Percentiles rank a stretch among this genome's conserved stretches.
These are phyloP conservation scores for Begonia loranthoides DNA, from an alignment of 306 rosid genomes.

Conservation along the genomic window DNA sequence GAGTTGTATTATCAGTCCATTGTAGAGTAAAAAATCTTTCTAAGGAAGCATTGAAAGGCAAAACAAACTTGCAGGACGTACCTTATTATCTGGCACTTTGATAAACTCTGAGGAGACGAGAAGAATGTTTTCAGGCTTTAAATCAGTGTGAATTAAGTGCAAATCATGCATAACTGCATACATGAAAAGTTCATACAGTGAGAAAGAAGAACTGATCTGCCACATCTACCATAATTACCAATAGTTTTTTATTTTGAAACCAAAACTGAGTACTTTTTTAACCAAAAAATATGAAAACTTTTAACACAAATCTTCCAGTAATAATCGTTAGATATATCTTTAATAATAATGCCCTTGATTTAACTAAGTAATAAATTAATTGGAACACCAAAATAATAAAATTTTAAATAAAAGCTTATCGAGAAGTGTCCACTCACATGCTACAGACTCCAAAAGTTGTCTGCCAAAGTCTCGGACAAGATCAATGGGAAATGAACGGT, in stretches of 20 bases:
- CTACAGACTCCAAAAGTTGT: constrained; percentile 93
- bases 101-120: constrained; percentile 41
- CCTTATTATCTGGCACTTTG: constrained; percentile 76
- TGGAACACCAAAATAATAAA: constrained; percentile 6
- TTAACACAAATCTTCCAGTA: background rate
- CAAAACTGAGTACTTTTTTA: background rate
- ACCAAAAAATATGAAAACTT: constrained; percentile 4
- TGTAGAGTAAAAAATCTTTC: background rate
- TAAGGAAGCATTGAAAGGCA: background rate
- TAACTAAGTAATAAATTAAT: too few species aligned
- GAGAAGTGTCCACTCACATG: constrained; percentile 80
- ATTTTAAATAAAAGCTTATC: constrained; percentile 32
- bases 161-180: constrained; percentile 74
- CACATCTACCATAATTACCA: background rate
- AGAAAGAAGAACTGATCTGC: constrained; percentile 4
- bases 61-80: constrained; percentile 6
- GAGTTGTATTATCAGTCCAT: too few species aligned
- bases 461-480: constrained; percentile 88
- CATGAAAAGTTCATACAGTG: constrained; percentile 10
- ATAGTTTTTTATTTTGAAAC: background rate
- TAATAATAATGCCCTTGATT: too few species aligned
- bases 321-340: background rate
- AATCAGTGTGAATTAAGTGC: constrained; percentile 63
- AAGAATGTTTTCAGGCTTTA: constrained; percentile 57
- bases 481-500: constrained; percentile 83